These are phyloP conservation scores for Lagerstroemia speciosa DNA, from an alignment of 345 rosid genomes.

Conservation along the genomic window DNA sequence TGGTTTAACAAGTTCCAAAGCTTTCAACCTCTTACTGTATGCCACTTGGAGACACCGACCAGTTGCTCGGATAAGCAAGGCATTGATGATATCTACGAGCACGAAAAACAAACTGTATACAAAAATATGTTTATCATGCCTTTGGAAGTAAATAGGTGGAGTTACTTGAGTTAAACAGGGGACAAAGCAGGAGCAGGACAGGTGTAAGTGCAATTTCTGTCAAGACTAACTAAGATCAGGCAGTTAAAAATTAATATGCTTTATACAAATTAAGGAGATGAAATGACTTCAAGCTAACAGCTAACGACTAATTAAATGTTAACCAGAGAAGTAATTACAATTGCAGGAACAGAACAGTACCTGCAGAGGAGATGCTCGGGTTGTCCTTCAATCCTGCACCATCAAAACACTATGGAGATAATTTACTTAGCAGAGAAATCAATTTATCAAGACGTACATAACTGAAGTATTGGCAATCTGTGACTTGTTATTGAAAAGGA, in stretches of 20 bases:
- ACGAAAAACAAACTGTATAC: slow-evolving; percentile 80
- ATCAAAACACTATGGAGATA: slow-evolving; percentile 7
- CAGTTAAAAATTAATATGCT: background rate
- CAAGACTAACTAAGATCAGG: background rate
- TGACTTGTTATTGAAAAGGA: background rate
- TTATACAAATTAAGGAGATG: background rate
- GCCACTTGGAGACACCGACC: slow-evolving; percentile 53
- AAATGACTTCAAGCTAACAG: background rate
- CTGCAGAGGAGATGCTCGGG: slow-evolving; percentile 67
- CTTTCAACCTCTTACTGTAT: slow-evolving; percentile 39
- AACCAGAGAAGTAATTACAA: background rate
- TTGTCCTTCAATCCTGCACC: slow-evolving; percentile 66
- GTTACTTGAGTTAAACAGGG: background rate
- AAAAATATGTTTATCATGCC: slow-evolving; percentile 30
- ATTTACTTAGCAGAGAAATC: background rate
- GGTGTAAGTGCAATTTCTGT: background rate
- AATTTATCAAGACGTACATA: background rate
- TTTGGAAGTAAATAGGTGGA: slow-evolving; percentile 1
- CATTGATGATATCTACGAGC: slow-evolving; percentile 72
- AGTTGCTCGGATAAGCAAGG: slow-evolving; percentile 64
- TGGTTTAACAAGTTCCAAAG: slow-evolving; percentile 31
- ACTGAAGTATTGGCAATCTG: background rate
- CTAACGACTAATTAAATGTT: background rate
- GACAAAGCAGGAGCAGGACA: background rate
- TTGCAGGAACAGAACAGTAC: slow-evolving; percentile 19